phyloP scores from a whole-genome alignment of 257 asterid genomes.

The Buddleja alternifolia region DNA sequence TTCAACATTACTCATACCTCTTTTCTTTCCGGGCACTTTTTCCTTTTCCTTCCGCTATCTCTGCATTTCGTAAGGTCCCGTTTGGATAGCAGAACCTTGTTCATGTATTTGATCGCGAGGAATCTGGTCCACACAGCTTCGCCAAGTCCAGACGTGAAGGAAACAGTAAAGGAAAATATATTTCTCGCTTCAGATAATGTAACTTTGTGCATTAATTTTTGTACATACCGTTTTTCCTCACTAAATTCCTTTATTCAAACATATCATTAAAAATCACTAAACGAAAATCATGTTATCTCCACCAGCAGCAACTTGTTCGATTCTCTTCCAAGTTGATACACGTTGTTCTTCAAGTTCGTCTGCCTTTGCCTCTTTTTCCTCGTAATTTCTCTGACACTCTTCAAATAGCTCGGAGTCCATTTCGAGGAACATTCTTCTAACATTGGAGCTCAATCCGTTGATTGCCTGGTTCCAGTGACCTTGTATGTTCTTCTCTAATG shows the following conservation, averaged over 20 bases:
- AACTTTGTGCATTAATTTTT: no score
- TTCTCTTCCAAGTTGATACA: conserved; percentile 63
- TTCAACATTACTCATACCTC: conserved; percentile 32
- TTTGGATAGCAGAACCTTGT: conserved; percentile 8
- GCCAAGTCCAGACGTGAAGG: conserved; percentile 26
- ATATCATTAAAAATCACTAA: conserved; percentile 18
- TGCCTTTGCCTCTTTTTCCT: conserved; percentile 61
- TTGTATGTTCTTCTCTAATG: conserved; percentile 69
- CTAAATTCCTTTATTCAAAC: no score
- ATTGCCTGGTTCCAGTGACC: conserved; percentile 93
- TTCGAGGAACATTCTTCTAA: conserved; percentile 83
- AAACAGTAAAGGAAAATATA: no score
- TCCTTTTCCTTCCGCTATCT: background rate
- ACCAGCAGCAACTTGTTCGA: conserved; percentile 68
- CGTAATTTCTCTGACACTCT: conserved; percentile 62
- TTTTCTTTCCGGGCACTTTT: conserved; percentile 9
- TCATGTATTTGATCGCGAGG: conserved; percentile 9
- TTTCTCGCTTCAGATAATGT: no score
- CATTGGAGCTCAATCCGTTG: conserved; percentile 81
- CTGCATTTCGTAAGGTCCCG: background rate
- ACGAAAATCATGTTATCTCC: conserved; percentile 16
- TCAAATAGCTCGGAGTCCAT: conserved; percentile 85
- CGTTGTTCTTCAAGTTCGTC: conserved; percentile 60
- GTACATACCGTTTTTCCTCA: no score
- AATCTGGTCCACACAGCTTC: conserved; percentile 32